Percentiles rank a stretch among this genome's conserved stretches.
phyloP scores from a whole-genome alignment of 2,329 filamentous ascomycete species.

The Rhynchosporium secalis region DNA sequence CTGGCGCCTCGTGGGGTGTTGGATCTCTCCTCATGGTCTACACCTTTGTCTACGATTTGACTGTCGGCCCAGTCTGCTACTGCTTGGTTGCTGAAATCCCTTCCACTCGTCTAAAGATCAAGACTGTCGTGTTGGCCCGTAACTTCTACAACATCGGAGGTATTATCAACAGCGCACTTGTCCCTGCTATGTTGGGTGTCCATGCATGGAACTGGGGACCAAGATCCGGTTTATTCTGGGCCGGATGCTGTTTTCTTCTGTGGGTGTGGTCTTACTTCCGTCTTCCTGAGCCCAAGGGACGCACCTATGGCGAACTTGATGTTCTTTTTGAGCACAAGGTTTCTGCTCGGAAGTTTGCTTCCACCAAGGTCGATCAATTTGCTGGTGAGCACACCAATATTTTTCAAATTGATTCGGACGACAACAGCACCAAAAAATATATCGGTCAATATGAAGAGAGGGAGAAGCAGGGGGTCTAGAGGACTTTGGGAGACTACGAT shows the following conservation, averaged over 20 bases:
- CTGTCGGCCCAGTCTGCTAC: conserved; percentile 47
- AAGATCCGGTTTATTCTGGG: conserved; percentile 46
- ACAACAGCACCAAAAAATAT: conserved; percentile 3
- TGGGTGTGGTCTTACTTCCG: conserved; percentile 44
- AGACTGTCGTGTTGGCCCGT: conserved; percentile 70
- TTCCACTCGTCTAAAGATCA: conserved; percentile 67
- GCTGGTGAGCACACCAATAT: conserved; percentile 15
- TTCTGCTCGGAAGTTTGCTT: conserved; percentile 37
- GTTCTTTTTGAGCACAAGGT: conserved; percentile 65
- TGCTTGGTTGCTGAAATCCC: conserved; percentile 46
- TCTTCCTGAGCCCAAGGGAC: conserved; percentile 55
- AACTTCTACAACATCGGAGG: conserved; percentile 42
- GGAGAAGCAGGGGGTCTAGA: neutral
- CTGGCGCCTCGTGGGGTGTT: conserved; percentile 48
- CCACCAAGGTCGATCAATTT: conserved; percentile 38
- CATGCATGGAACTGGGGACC: conserved; percentile 43
- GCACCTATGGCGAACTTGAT: conserved; percentile 83
- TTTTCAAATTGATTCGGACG: conserved; percentile 3
- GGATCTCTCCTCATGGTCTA: conserved; percentile 45
- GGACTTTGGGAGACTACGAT: neutral
- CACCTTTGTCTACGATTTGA: conserved; percentile 46
- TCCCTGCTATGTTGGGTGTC: conserved; percentile 56
- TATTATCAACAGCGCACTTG: conserved; percentile 50
- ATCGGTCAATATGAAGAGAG: neutral
- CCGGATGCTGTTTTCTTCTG: conserved; percentile 42